Conservation (phyloP, 2,329 filamentous ascomycete species). For the Diplodia intermedia region DNA sequence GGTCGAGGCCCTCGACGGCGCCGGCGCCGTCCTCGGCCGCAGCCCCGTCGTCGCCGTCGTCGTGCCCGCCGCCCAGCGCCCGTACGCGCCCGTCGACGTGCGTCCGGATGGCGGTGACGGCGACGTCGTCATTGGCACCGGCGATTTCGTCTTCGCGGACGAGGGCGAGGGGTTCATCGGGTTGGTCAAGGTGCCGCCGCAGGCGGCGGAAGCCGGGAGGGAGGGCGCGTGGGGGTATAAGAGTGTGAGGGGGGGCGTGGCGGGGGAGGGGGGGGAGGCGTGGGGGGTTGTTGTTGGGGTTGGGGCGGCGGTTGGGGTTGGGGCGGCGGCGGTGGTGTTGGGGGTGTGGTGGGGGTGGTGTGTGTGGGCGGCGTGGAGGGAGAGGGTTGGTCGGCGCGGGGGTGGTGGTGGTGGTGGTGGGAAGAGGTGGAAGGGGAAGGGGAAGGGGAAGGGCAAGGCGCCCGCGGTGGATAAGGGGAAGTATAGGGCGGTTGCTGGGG, state of each 20-base stretch:
- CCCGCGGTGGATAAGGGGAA: slow-evolving; percentile 6
- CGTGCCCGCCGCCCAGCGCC: slow-evolving; percentile 2
- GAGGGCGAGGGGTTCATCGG: neutral
- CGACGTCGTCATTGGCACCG: fast-evolving
- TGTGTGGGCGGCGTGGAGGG: neutral
- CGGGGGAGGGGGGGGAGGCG: neutral
- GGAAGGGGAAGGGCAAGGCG: neutral
- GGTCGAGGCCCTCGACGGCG: slow-evolving; percentile 20
- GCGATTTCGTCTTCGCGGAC: neutral
- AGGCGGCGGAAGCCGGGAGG: neutral
- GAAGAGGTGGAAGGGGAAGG: neutral
- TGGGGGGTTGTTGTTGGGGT: neutral
- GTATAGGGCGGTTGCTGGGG: slow-evolving; percentile 10
- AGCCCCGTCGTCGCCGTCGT: neutral
- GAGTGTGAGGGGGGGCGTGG: neutral
- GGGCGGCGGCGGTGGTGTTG: slow-evolving; percentile 1
- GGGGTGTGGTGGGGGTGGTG: slow-evolving; percentile 7
- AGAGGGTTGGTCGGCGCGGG: neutral
- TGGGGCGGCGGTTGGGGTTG: neutral
- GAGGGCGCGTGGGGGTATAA: neutral
- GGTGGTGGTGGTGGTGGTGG: neutral
- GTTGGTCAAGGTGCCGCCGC: slow-evolving; percentile 1
- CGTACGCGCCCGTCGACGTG: neutral
- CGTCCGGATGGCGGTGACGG: neutral
- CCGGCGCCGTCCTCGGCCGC: slow-evolving; percentile 20